These are phyloP conservation scores for Fonsecaea pugnacius DNA, from an alignment of 2,329 filamentous ascomycete species.

Conservation along the genomic window DNA sequence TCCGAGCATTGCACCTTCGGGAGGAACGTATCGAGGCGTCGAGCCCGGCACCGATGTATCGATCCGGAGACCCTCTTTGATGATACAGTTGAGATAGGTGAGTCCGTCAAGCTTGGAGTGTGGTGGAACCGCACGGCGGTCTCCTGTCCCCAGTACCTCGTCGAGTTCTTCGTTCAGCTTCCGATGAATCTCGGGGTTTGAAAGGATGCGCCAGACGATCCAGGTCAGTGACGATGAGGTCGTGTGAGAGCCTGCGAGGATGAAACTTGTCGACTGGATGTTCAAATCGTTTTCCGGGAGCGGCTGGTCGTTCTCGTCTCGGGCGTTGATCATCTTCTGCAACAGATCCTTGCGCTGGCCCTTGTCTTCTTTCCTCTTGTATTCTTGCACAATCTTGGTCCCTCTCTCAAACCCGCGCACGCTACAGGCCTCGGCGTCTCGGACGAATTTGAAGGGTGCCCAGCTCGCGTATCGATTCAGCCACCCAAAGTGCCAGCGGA, in stretches of 20 bases:
- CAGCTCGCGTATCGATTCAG: slow-evolving; percentile 19
- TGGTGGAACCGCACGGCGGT: not conserved
- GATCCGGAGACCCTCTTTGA: slow-evolving; percentile 16
- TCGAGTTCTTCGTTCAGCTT: slow-evolving; percentile 10
- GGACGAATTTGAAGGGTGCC: slow-evolving; percentile 18
- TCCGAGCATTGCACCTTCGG: not conserved
- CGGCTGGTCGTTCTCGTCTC: slow-evolving; percentile 8
- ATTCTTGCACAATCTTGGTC: slow-evolving; percentile 19
- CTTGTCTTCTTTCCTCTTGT: slow-evolving; percentile 14
- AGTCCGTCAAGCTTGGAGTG: slow-evolving; percentile 14
- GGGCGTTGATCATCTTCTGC: slow-evolving; percentile 20
- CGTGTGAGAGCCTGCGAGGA: slow-evolving; percentile 18
- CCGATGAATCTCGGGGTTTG: slow-evolving; percentile 2
- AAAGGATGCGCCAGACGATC: slow-evolving; percentile 23
- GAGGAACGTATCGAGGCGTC: slow-evolving; percentile 19
- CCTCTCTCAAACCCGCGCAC: slow-evolving; percentile 15
- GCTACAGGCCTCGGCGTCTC: slow-evolving; percentile 20
- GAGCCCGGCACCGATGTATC: slow-evolving; percentile 20
- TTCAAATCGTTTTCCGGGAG: slow-evolving; percentile 14
- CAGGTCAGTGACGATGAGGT: slow-evolving; percentile 20
- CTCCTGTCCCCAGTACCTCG: not conserved
- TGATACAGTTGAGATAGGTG: slow-evolving; percentile 17
- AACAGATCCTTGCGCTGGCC: slow-evolving; percentile 14
- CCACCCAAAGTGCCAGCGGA: slow-evolving; percentile 19
- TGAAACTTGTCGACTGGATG: slow-evolving; percentile 20